Conservation (phyloP, 305 asterid genomes). For the Fraxinus xanthoxyloides region DNA sequence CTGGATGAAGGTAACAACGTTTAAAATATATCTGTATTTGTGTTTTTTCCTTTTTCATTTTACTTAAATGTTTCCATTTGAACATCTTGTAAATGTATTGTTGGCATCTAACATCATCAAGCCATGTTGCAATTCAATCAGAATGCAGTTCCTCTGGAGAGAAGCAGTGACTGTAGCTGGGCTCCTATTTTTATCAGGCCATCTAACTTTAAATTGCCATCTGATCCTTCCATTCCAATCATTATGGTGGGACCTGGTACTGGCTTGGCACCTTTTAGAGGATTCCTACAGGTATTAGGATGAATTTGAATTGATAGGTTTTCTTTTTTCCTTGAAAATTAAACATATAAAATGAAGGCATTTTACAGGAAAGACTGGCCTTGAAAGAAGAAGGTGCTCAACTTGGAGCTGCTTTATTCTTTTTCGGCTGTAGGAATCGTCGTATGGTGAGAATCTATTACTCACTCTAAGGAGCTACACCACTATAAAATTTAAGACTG, state of each 20-base stretch:
- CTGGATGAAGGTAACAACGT: constrained; percentile 69
- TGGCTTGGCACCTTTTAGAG: constrained; percentile 89
- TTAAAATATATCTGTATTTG: not conserved
- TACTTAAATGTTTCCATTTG: not conserved
- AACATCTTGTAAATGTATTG: not conserved
- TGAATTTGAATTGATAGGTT: not conserved
- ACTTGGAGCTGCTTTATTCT: constrained; percentile 69
- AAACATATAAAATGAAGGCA: constrained; percentile 8
- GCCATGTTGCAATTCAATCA: constrained; percentile 28
- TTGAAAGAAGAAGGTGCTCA: constrained; percentile 57
- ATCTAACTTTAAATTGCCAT: constrained; percentile 68
- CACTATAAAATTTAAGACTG: not conserved
- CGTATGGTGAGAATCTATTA: constrained; percentile 43
- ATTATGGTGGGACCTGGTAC: constrained; percentile 87
- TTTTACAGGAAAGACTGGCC: constrained; percentile 65
- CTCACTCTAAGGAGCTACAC: constrained; percentile 1
- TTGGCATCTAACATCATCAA: constrained; percentile 6
- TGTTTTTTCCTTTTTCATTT: not conserved
- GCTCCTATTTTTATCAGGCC: constrained; percentile 74
- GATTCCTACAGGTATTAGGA: constrained; percentile 60
- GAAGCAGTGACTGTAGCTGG: constrained; percentile 48
- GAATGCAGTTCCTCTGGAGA: constrained; percentile 62
- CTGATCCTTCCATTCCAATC: constrained; percentile 60
- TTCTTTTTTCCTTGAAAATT: not conserved
- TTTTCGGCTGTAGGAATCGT: constrained; percentile 81